Conservation (phyloP, 2,329 filamentous ascomycete genomes). For the Phoma sp. region DNA sequence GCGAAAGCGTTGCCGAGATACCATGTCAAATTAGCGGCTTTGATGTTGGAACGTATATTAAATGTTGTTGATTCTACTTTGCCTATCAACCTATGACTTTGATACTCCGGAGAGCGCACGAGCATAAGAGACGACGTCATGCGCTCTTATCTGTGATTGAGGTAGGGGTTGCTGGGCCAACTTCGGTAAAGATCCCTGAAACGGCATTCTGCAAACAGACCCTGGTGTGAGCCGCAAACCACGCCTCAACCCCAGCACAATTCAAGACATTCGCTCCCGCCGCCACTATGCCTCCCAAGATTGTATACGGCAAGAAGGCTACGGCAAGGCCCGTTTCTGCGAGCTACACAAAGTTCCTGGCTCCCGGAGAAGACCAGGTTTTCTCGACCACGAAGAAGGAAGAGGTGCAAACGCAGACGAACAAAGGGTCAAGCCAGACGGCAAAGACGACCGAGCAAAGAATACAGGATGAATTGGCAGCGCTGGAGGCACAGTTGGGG, state of each 20-base stretch:
- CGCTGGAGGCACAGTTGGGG: conserved; percentile 9
- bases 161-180: conserved; percentile 14
- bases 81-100: background rate
- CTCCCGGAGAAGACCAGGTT: conserved; percentile 33
- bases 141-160: background rate
- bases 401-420: background rate
- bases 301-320: conserved; percentile 32
- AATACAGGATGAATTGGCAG: conserved; percentile 10
- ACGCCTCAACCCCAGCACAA: conserved; percentile 1
- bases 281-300: conserved; percentile 30
- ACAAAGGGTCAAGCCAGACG: background rate
- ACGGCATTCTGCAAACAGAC: conserved; percentile 17
- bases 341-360: conserved; percentile 36
- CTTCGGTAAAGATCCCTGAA: conserved; percentile 16
- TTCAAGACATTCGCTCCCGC: conserved; percentile 7
- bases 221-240: conserved; percentile 8
- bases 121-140: conserved; percentile 8
- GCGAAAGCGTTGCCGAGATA: conserved; percentile 5
- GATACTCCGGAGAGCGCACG: background rate
- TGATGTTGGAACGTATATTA: conserved; percentile 10
- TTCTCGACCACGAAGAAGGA: conserved; percentile 7
- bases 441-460: conserved; percentile 6
- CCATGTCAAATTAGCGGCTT: conserved; percentile 14
- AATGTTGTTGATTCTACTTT: background rate
- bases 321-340: conserved; percentile 1